These are phyloP conservation scores for Trypanosoma scelopori DNA, from an alignment of 208 protist genomes.

Conservation along the genomic window DNA sequence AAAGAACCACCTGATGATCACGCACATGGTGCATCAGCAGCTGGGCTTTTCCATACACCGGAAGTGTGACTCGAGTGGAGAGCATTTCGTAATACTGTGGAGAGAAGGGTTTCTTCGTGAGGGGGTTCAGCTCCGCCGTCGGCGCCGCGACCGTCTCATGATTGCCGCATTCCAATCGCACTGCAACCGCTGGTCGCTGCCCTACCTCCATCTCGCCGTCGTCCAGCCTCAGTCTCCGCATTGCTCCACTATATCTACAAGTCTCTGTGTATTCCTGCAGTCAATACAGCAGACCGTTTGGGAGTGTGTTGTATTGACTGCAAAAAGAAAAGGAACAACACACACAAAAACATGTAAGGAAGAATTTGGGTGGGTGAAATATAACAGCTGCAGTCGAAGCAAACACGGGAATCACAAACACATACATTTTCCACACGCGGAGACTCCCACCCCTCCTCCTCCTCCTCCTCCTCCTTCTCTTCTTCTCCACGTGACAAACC, in stretches of 20 bases:
- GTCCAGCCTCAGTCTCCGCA: constrained; percentile 11
- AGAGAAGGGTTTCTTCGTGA: constrained; percentile 53
- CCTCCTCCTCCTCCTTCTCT: too few species aligned
- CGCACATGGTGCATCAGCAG: constrained; percentile 71
- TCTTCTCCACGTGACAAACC: too few species aligned
- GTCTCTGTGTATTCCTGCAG: background rate
- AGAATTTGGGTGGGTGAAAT: background rate
- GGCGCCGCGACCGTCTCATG: background rate
- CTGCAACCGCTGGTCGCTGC: background rate
- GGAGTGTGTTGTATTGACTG: background rate
- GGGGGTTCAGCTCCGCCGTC: constrained; percentile 25
- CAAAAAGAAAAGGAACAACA: constrained; percentile 2
- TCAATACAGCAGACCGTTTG: background rate
- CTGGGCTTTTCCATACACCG: constrained; percentile 54
- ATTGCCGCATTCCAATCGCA: background rate
- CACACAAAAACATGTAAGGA: too few species aligned
- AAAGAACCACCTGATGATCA: constrained; percentile 79
- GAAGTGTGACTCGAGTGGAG: constrained; percentile 44
- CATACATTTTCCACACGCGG: background rate
- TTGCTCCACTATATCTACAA: background rate
- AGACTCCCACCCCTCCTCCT: too few species aligned
- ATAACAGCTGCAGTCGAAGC: background rate
- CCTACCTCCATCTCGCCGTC: background rate
- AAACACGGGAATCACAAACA: background rate
- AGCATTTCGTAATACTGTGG: constrained; percentile 49